Percentiles rank a stretch among this genome's conserved stretches.
Conservation (phyloP, 768 basidiomycete genomes). For the Russula dissimulans region DNA sequence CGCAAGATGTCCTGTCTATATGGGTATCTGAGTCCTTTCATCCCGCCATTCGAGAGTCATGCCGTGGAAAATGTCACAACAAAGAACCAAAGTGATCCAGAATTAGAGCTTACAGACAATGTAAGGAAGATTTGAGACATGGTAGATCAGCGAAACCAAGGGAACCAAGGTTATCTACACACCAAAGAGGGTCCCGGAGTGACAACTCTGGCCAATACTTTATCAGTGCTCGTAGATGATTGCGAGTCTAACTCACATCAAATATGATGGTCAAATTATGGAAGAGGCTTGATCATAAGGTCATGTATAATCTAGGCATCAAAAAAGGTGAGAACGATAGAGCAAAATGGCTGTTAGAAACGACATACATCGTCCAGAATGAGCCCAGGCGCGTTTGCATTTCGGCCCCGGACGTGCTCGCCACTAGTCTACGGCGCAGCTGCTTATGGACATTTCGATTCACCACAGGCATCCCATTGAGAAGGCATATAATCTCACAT, state of each 20-base stretch:
- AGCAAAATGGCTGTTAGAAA: neutral
- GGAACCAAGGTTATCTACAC: neutral
- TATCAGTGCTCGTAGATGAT: neutral
- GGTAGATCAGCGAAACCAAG: neutral
- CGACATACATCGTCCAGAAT: conserved; percentile 1
- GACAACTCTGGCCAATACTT: neutral
- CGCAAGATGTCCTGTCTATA: too few species aligned
- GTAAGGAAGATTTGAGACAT: neutral
- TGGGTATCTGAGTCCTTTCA: neutral
- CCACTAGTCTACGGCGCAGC: neutral
- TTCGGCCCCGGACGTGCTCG: neutral
- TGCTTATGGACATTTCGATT: neutral
- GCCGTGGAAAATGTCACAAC: neutral
- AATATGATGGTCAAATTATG: neutral
- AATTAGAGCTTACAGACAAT: neutral
- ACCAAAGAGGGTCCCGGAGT: conserved; percentile 1
- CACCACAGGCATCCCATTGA: neutral
- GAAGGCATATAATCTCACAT: too few species aligned
- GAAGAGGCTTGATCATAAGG: neutral
- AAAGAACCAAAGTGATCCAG: neutral
- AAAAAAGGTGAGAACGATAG: neutral
- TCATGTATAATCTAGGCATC: neutral
- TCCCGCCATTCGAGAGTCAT: neutral
- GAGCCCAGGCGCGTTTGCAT: neutral
- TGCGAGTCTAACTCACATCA: neutral